Percentiles rank a stretch among this genome's conserved stretches.
Evolutionary conservation across 2,329 filamentous ascomycete species (phyloP).

Genomic region (Botrytis squamosa): DNA sequence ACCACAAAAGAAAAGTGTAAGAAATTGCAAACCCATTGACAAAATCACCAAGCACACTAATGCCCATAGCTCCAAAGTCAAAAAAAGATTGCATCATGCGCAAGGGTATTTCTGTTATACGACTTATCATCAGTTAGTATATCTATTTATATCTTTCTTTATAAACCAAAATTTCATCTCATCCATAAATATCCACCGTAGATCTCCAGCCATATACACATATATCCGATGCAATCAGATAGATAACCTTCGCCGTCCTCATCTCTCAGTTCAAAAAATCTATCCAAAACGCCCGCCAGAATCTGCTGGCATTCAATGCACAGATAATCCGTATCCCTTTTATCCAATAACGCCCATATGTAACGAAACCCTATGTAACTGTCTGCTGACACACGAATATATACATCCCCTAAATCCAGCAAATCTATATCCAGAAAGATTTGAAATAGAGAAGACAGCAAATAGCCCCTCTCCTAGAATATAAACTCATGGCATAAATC

Average conservation of each 20-base stretch:
- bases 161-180: neutral
- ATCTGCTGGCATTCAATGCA: neutral
- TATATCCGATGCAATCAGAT: neutral
- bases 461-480: neutral
- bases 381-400: neutral
- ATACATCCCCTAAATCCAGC: neutral
- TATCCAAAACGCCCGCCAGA: neutral
- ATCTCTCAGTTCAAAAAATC: neutral
- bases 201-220: slow-evolving; percentile 3
- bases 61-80: neutral
- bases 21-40: neutral
- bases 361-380: neutral
- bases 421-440: slow-evolving; percentile 1
- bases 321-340: neutral
- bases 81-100: neutral
- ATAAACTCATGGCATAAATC: slow-evolving; percentile 9
- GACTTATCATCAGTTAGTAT: neutral
- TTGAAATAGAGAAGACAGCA: neutral
- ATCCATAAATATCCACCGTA: neutral
- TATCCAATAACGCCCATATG: neutral
- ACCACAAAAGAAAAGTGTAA: neutral
- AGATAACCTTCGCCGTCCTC: neutral
- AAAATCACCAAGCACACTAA: neutral
- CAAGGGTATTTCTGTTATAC: neutral
- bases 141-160: neutral